Evolutionary conservation across 75 land plant genomes (phyloP).

Genomic region (Cunninghamia lanceolata): DNA sequence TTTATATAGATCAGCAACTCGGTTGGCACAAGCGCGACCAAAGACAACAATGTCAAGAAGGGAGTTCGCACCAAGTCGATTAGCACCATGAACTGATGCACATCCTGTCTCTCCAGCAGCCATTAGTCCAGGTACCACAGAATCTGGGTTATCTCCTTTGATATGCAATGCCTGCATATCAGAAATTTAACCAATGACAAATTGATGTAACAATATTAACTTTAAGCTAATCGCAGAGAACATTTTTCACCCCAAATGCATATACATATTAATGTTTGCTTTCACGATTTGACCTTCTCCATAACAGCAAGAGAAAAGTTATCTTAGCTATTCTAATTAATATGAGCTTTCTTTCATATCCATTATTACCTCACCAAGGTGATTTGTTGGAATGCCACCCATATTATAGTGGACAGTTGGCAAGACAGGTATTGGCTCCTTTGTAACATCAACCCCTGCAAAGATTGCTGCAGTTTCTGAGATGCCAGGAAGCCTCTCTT

Average conservation of each 20-base stretch:
- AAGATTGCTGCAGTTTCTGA: constrained; percentile 99
- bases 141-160: constrained; percentile 86
- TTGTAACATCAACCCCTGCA: constrained; percentile 99
- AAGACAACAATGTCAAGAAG: constrained; percentile 98
- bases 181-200: not conserved
- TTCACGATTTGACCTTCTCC: not conserved
- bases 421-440: constrained; percentile 99
- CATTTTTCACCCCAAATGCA: not conserved
- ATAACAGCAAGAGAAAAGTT: not conserved
- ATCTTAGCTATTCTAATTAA: not conserved
- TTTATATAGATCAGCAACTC: constrained; percentile 78
- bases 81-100: constrained; percentile 99
- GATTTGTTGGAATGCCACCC: constrained; percentile 98
- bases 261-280: not conserved
- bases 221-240: not conserved
- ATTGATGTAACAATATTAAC: not conserved
- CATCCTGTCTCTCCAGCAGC: constrained; percentile 99
- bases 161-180: constrained; percentile 66
- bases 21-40: constrained; percentile 98
- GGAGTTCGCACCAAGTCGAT: constrained; percentile 98
- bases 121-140: constrained; percentile 91
- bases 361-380: constrained; percentile 85
- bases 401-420: constrained; percentile 99
- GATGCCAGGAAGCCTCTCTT: constrained; percentile 98
- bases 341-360: not conserved